A percentile compares a stretch with the other conserved stretches of the same genome.
Evolutionary conservation across 2,329 filamentous ascomycete genomes (phyloP).

Genomic region (Teratosphaeria gauchensis): DNA sequence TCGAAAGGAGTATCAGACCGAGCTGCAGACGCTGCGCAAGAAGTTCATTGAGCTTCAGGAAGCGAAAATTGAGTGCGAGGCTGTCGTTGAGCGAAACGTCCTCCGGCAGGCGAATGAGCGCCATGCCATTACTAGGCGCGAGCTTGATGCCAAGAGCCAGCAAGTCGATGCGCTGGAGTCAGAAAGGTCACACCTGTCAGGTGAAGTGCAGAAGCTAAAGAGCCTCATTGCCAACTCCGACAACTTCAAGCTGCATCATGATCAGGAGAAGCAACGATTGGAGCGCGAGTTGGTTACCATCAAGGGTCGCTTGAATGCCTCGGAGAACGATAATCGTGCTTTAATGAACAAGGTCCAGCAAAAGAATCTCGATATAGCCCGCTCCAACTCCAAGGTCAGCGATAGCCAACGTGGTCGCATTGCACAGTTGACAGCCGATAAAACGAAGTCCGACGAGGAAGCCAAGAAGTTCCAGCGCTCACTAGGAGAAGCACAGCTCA

Average conservation of each 20-base stretch:
- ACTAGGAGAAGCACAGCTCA: constrained; percentile 74
- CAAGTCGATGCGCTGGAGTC: constrained; percentile 69
- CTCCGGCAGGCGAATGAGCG: constrained; percentile 69
- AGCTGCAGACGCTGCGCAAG: constrained; percentile 71
- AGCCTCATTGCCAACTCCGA: constrained; percentile 82
- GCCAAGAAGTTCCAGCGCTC: constrained; percentile 73
- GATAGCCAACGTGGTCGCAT: constrained; percentile 75
- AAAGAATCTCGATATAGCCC: constrained; percentile 90
- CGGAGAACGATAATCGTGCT: constrained; percentile 90
- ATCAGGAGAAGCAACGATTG: constrained; percentile 86
- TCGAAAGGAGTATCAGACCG: constrained; percentile 77
- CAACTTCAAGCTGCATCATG: constrained; percentile 78
- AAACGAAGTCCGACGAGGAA: constrained; percentile 71
- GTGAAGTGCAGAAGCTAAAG: constrained; percentile 75
- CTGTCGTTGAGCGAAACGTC: constrained; percentile 69
- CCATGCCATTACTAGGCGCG: constrained; percentile 64
- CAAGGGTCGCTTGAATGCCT: constrained; percentile 79
- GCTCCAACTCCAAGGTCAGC: constrained; percentile 74
- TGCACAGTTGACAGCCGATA: constrained; percentile 68
- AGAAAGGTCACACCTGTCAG: constrained; percentile 66
- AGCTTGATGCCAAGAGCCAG: constrained; percentile 69
- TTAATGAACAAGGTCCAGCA: constrained; percentile 96
- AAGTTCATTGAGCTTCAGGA: constrained; percentile 81
- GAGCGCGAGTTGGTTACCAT: constrained; percentile 86
- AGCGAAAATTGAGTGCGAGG: constrained; percentile 72